A percentile compares a stretch with the other conserved stretches of the same genome.
These are phyloP conservation scores for Dalbergia cultrata DNA, from an alignment of 306 rosid species.

Conservation along the genomic window DNA sequence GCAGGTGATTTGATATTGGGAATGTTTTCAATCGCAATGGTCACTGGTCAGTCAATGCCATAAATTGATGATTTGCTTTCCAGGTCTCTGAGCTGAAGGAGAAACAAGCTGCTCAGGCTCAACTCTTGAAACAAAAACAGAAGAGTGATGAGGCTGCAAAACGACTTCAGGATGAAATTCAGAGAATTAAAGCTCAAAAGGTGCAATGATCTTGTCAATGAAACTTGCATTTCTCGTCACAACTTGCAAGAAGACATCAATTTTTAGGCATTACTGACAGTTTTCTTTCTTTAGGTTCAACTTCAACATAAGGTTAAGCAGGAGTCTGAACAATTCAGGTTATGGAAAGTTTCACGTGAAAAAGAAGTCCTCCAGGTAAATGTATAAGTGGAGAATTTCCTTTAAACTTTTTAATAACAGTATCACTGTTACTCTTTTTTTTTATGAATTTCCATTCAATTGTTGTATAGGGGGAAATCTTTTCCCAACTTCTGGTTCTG, in stretches of 20 bases:
- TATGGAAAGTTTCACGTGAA: conserved; percentile 93
- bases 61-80: conserved; percentile 51
- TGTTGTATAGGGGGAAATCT: neutral
- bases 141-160: conserved; percentile 91
- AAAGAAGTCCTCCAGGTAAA: conserved; percentile 98
- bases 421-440: neutral
- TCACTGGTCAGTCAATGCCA: conserved; percentile 23
- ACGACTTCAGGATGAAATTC: conserved; percentile 91
- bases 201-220: conserved; percentile 44
- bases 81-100: conserved; percentile 88
- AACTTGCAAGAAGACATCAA: neutral
- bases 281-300: conserved; percentile 68
- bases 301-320: conserved; percentile 97
- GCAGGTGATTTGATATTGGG: conserved; percentile 65
- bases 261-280: neutral
- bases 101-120: conserved; percentile 96
- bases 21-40: conserved; percentile 18
- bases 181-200: conserved; percentile 91
- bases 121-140: conserved; percentile 81
- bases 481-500: conserved; percentile 20
- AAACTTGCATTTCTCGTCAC: conserved; percentile 15
- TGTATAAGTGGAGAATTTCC: conserved; percentile 25
- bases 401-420: neutral
- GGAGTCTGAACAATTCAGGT: conserved; percentile 96
- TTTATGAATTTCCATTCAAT: neutral